These are phyloP conservation scores for Ophiostoma sp. DNA, from an alignment of 2,329 filamentous ascomycete genomes.

Conservation along the genomic window DNA sequence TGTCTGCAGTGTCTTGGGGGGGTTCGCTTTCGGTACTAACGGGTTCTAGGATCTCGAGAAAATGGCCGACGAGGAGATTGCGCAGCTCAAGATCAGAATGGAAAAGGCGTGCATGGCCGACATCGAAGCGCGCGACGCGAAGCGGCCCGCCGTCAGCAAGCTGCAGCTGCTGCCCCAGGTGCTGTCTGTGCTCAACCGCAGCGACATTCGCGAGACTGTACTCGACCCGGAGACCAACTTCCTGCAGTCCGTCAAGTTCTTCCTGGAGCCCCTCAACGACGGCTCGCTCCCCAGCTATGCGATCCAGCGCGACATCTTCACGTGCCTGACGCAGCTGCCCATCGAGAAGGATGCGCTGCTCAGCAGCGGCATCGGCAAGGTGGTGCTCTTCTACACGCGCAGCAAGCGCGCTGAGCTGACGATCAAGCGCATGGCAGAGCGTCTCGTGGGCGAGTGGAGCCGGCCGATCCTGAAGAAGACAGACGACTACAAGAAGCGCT, in stretches of 20 bases:
- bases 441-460: constrained; percentile 91
- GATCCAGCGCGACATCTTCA: constrained; percentile 92
- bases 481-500: constrained; percentile 87
- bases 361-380: constrained; percentile 90
- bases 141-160: constrained; percentile 83
- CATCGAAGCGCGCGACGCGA: constrained; percentile 70
- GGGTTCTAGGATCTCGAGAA: constrained; percentile 73
- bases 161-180: constrained; percentile 91
- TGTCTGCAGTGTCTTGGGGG: too few species aligned
- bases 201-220: constrained; percentile 75
- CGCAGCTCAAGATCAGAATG: constrained; percentile 82
- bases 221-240: constrained; percentile 95
- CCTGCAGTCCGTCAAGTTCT: constrained; percentile 90
- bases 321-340: constrained; percentile 69
- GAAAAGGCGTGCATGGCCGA: constrained; percentile 83
- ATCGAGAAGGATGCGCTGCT: constrained; percentile 87
- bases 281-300: constrained; percentile 93
- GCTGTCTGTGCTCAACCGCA: constrained; percentile 79
- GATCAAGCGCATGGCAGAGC: constrained; percentile 92
- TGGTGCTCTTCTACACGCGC: constrained; percentile 94
- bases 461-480: constrained; percentile 88
- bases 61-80: constrained; percentile 84
- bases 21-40: constrained; percentile 2
- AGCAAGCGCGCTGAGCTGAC: constrained; percentile 80
- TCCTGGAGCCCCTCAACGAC: constrained; percentile 90